Conservation (phyloP, 805 yeast genomes). For the Saccharomycopsis oosterbeekiorum region DNA sequence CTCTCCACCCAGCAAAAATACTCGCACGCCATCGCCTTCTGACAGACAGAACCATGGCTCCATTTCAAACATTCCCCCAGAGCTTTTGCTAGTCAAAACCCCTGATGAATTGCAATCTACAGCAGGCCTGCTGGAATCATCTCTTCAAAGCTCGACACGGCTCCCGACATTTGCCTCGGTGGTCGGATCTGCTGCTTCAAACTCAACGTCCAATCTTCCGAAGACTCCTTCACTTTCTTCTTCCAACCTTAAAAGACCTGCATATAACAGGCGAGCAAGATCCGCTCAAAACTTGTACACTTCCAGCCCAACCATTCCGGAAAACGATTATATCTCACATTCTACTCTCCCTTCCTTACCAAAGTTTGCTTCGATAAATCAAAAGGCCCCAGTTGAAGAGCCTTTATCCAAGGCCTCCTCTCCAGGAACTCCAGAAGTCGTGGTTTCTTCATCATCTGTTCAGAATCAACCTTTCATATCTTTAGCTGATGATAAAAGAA, state of each 20-base stretch:
- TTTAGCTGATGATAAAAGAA: slow-evolving; percentile 4
- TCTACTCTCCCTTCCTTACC: slow-evolving; percentile 8
- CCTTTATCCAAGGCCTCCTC: background rate
- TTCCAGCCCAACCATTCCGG: slow-evolving; percentile 9
- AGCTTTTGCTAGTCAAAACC: background rate
- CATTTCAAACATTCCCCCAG: background rate
- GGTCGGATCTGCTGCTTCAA: background rate
- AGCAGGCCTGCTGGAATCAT: background rate
- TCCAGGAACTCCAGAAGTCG: background rate
- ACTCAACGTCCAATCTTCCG: background rate
- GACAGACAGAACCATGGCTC: background rate
- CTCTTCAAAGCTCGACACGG: background rate
- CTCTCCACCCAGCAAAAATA: background rate
- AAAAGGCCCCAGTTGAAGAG: background rate
- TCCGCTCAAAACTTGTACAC: slow-evolving; percentile 6
- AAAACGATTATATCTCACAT: slow-evolving; percentile 8
- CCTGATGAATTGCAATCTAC: background rate
- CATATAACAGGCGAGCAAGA: slow-evolving; percentile 3
- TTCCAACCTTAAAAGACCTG: background rate
- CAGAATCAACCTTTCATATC: background rate
- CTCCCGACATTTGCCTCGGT: background rate
- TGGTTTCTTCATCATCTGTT: background rate
- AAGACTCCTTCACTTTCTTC: background rate
- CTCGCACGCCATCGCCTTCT: background rate
- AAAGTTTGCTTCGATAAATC: slow-evolving; percentile 3